Evolutionary conservation across 1,139 yeast genomes (phyloP).

Genomic region (Trichomonascaceae sp.): DNA sequence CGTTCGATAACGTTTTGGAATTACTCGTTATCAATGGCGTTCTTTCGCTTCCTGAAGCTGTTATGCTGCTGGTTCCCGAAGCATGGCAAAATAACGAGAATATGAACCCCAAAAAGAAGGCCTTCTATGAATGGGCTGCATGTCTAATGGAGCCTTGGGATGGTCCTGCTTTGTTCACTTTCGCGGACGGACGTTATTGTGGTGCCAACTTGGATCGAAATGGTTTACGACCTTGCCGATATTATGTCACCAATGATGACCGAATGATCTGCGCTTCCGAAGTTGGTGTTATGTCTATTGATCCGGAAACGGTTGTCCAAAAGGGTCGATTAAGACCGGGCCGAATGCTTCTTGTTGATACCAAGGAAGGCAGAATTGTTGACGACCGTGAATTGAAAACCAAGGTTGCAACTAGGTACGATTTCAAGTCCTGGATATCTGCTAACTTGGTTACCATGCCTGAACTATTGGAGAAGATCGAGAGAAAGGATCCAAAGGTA

Average conservation of each 20-base stretch:
- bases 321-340: constrained; percentile 97
- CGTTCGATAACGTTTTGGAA: constrained; percentile 92
- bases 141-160: constrained; percentile 99
- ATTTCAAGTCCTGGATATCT: constrained; percentile 88
- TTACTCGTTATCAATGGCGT: constrained; percentile 87
- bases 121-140: constrained; percentile 99
- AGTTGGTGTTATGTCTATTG: constrained; percentile 92
- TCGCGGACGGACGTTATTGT: constrained; percentile 96
- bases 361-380: constrained; percentile 85
- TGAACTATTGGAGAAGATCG: constrained; percentile 59
- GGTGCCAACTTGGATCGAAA: constrained; percentile 98
- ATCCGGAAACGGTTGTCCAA: constrained; percentile 71
- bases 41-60: constrained; percentile 90
- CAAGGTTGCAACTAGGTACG: constrained; percentile 76
- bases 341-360: constrained; percentile 91
- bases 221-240: constrained; percentile 97
- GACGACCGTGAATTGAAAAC: constrained; percentile 85
- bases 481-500: constrained; percentile 37
- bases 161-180: constrained; percentile 95
- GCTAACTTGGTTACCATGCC: constrained; percentile 81
- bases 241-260: constrained; percentile 90
- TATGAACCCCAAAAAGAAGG: constrained; percentile 87
- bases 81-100: constrained; percentile 89
- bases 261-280: constrained; percentile 97
- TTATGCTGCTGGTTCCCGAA: constrained; percentile 95